phyloP scores from a whole-genome alignment of 177 flowering plant genomes.

The Vitis hybrid region DNA sequence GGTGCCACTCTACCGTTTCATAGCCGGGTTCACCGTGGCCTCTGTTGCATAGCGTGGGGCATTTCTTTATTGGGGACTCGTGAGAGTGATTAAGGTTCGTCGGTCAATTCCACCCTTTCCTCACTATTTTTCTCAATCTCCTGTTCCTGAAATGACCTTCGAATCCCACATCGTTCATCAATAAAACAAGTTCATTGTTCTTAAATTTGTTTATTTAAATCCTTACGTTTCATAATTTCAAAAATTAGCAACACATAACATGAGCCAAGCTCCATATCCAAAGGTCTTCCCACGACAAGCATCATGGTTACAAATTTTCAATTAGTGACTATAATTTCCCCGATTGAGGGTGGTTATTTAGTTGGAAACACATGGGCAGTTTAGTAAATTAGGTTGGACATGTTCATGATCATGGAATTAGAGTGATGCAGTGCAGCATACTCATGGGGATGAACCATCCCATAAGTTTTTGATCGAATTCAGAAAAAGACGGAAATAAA shows the following conservation, averaged over 20 bases:
- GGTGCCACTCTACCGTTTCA: constrained; percentile 4
- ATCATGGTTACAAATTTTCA: too few species aligned
- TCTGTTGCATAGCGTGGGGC: constrained; percentile 10
- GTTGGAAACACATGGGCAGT: too few species aligned
- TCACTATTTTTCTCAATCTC: neutral
- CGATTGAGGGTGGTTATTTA: neutral
- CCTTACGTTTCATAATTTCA: too few species aligned
- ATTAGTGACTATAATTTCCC: too few species aligned
- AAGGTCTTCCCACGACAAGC: too few species aligned
- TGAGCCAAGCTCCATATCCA: too few species aligned
- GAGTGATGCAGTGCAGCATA: neutral
- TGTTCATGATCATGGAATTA: neutral
- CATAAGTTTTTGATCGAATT: neutral
- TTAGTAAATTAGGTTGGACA: neutral
- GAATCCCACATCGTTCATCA: neutral
- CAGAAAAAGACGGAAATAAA: neutral
- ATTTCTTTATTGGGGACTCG: constrained; percentile 3
- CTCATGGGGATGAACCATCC: neutral
- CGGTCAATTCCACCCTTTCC: constrained; percentile 6
- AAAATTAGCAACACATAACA: too few species aligned
- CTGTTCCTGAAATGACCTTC: neutral
- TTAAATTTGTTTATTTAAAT: too few species aligned
- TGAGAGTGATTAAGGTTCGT: constrained; percentile 7
- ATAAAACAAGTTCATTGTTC: too few species aligned
- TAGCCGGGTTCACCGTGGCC: constrained; percentile 11